Base-by-base conservation (phyloP, 371 early-diverging fungal genomes). In the Mortierella sp. region DNA sequence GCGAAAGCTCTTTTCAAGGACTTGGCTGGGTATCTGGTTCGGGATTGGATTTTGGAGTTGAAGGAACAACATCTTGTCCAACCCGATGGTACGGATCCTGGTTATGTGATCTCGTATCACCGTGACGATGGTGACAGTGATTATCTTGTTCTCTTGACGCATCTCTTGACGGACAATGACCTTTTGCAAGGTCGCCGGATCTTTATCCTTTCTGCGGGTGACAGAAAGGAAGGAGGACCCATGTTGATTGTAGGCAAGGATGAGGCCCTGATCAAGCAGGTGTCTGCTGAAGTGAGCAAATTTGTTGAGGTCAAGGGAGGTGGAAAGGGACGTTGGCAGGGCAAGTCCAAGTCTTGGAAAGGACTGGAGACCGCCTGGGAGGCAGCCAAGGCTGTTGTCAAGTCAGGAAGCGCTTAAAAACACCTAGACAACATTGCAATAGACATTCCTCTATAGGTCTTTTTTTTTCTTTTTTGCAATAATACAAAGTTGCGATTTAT, bases 371-470 rank as follows among this genome's bases (percentile, higher is more conserved):
- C 69, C 23, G 73, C 80, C 1, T 57, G 66, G 51, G 51, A 66
- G 55, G 74, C 80, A 25, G 80, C 73, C 18, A 59, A 60, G 6
- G 29, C 66, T 0, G 16, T 63, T 53, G 63, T 63, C 37, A 37
- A 37, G 37, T 37, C 37, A 9, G 37, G 9, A 37, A 37, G 37
- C 9, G 37, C 37, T 37, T 37, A 37, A 37, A 3, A 5, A 37
- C 37, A 37, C 44, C 68, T 85, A 84, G 65, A 88, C 92, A 28
- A 93, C 72, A 72, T 92, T 91, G 63, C 75, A 91, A 86, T 81
- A 65, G 92, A 93, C 64, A 86, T 86, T 91, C 93, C 92, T 7
- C 94, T 93, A 19, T 93, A 67, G 30, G 87, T 81, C 16, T 83
- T 64, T 30, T 81, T 69, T 51, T 51, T 16, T 51, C 6, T 16